These are phyloP conservation scores for Infundibulicybe gibba DNA, from an alignment of 768 basidiomycete genomes.

Conservation along the genomic window DNA sequence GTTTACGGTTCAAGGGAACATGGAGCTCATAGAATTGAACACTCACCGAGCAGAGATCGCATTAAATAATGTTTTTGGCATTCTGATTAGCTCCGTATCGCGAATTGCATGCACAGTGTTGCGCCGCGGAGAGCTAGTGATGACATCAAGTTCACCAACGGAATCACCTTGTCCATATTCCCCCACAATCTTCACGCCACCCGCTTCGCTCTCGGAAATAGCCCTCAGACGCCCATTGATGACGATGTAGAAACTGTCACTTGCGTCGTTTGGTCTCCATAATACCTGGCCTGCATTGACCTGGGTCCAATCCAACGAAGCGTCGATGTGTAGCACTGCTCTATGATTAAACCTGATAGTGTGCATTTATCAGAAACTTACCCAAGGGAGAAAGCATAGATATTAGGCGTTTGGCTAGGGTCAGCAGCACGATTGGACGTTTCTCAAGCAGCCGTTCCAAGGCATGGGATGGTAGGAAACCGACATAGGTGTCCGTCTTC, in stretches of 20 bases:
- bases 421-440: slow-evolving; percentile 91
- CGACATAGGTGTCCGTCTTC: slow-evolving; percentile 98
- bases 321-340: slow-evolving; percentile 92
- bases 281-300: slow-evolving; percentile 93
- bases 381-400: slow-evolving; percentile 91
- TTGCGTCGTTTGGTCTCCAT: slow-evolving; percentile 86
- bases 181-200: slow-evolving; percentile 75
- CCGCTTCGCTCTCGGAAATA: slow-evolving; percentile 75
- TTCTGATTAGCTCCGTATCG: slow-evolving; percentile 93
- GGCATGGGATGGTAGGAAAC: slow-evolving; percentile 85
- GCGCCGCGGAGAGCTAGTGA: slow-evolving; percentile 82
- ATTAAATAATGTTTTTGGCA: slow-evolving; percentile 97
- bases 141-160: slow-evolving; percentile 96
- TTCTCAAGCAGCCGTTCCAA: slow-evolving; percentile 90
- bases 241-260: slow-evolving; percentile 97
- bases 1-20: not conserved
- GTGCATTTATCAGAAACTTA: slow-evolving; percentile 27
- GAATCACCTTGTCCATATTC: slow-evolving; percentile 98
- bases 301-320: slow-evolving; percentile 98
- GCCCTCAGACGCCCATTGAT: slow-evolving; percentile 95
- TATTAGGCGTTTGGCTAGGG: slow-evolving; percentile 93
- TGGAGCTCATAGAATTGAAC: not conserved
- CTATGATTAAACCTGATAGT: not conserved
- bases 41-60: slow-evolving; percentile 84
- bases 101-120: slow-evolving; percentile 97